These are phyloP conservation scores for Kodamaea alishanica DNA, from an alignment of 1,139 yeast species.

Conservation along the genomic window DNA sequence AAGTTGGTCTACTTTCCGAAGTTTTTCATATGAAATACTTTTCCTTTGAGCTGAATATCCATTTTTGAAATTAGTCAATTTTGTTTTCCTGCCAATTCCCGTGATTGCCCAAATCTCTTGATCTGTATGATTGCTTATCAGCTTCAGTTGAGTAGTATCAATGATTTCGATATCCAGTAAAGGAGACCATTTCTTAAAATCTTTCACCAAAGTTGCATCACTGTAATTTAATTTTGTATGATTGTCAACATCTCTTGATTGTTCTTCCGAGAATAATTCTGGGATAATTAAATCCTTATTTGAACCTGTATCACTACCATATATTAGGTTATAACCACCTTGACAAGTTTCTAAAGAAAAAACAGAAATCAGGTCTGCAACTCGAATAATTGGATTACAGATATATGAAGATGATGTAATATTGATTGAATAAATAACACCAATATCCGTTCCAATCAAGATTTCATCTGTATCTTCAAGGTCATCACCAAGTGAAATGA, in stretches of 20 bases:
- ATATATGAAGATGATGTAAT: conserved; percentile 3
- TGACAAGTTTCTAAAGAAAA: conserved; percentile 26
- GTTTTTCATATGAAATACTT: conserved; percentile 26
- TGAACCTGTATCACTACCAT: conserved; percentile 35
- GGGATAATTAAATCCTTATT: conserved; percentile 27
- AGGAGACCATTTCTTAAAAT: conserved; percentile 51
- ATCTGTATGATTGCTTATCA: conserved; percentile 17
- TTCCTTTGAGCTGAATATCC: conserved; percentile 32
- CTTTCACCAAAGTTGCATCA: conserved; percentile 15
- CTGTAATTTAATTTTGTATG: conserved; percentile 8
- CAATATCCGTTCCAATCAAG: conserved; percentile 40
- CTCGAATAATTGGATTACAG: conserved; percentile 22
- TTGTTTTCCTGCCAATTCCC: conserved; percentile 38
- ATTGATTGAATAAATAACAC: conserved; percentile 34
- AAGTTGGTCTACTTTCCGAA: conserved; percentile 26
- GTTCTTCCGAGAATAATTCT: conserved; percentile 11
- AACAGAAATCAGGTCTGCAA: conserved; percentile 32
- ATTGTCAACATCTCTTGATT: conserved; percentile 11
- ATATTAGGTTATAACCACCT: conserved; percentile 23
- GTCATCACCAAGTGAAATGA: conserved; percentile 7
- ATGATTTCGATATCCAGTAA: conserved; percentile 39
- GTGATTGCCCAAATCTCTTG: conserved; percentile 49
- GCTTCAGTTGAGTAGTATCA: conserved; percentile 22
- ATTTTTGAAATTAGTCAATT: conserved; percentile 34
- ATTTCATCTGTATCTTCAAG: conserved; percentile 28